A percentile compares a stretch with the other conserved stretches of the same genome.
Evolutionary conservation across 768 basidiomycete species (phyloP).

Genomic region (Nevesoporus exiguus): DNA sequence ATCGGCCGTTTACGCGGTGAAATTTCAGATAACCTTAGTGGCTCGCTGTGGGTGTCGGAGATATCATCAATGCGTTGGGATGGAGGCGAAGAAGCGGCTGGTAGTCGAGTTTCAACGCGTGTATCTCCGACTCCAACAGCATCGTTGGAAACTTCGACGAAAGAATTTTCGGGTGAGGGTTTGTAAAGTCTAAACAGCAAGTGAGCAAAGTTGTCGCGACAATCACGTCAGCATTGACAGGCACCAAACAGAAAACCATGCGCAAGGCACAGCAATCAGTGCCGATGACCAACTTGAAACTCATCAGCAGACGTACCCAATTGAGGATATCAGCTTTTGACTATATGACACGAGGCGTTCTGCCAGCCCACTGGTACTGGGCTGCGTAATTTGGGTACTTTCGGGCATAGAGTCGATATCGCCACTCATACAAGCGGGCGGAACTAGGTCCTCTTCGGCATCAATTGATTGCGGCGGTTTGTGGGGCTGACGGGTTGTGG

Average conservation of each 20-base stretch:
- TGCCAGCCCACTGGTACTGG: conserved; percentile 37
- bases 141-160: conserved; percentile 6
- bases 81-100: not conserved
- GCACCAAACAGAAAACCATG: conserved; percentile 13
- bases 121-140: conserved; percentile 11
- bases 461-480: conserved; percentile 14
- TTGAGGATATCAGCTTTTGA: conserved; percentile 42
- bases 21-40: conserved; percentile 49
- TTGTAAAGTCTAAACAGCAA: conserved; percentile 31
- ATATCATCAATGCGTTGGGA: not conserved
- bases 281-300: conserved; percentile 18
- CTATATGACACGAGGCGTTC: conserved; percentile 49
- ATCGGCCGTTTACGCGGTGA: conserved; percentile 38
- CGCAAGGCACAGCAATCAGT: conserved; percentile 29
- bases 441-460: conserved; percentile 13
- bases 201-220: conserved; percentile 20
- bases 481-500: conserved; percentile 9
- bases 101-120: conserved; percentile 5
- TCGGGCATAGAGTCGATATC: conserved; percentile 31
- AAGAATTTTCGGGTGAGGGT: conserved; percentile 14
- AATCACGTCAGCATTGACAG: conserved; percentile 27
- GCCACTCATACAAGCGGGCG: conserved; percentile 21
- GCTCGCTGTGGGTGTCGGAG: conserved; percentile 5
- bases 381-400: conserved; percentile 9
- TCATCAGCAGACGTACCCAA: conserved; percentile 40